Evolutionary conservation across 768 basidiomycete genomes (phyloP), one percentile per base, ranked within the genome.

Genomic region (Chiua virens): DNA sequence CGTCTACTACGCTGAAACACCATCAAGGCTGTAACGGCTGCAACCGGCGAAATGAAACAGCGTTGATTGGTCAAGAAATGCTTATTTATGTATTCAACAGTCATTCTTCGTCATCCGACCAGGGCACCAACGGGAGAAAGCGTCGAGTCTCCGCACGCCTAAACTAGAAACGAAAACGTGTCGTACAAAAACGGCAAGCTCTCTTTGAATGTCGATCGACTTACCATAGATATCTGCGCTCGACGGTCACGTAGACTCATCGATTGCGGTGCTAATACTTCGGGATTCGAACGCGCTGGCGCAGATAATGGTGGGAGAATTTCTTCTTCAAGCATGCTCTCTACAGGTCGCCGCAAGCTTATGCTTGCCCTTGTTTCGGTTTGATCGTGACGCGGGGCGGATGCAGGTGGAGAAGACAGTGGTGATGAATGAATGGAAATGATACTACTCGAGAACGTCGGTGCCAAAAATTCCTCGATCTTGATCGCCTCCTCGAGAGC

Each of bases 241-340:
- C 63, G 63, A 4, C 67, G 63, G 38, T 65, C 67, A 14, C 68
- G 67, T 25, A 68, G 41, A 43, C 67, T 68, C 66, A 68, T 68
- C 17, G 67, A 52, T 35, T 53, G 61, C 17, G 50, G 58, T 17
- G 63, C 53, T 2, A 67, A 64, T 10, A 17, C 28, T 9, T 54
- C 49, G 21, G 22, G 41, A 28, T 50, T 35, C 14, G 50, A 45
- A 17, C 42, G 25, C 8, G 25, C 11, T 13, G 30, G 30, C 10
- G 7, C 49, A 1, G 54, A 47, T 14, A 38, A 45, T 15, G 50
- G 35, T 9, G 44, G 35, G 4, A 45, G 17, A 21, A 11, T 17
- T 13, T 45, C 54, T 2, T 22, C n/a, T 25, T 47, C 22, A 4
- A 7, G 13, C 8, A 32, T 7, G 22, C 21, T 14, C 20, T 35